Conservation (phyloP, 495 filamentous ascomycete genomes). For the Rhypophila decipiens region DNA sequence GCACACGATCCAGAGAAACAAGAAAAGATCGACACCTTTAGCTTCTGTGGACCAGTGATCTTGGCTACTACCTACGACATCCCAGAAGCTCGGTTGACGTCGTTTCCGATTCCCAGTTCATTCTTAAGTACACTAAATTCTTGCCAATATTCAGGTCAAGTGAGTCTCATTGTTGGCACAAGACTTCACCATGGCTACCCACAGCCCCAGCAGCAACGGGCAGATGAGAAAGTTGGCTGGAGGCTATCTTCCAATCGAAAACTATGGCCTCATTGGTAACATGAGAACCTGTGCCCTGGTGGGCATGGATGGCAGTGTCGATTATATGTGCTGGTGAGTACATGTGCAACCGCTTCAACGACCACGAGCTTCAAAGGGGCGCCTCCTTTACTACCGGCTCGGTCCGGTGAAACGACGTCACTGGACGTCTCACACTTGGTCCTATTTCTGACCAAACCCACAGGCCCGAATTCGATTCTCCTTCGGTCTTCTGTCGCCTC, state of each 20-base stretch:
- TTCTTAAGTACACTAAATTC: neutral
- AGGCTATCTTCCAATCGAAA: constrained; percentile 60
- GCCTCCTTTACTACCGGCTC: too few relatives aligned
- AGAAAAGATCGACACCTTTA: too few relatives aligned
- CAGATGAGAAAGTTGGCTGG: constrained; percentile 19
- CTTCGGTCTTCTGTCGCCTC: constrained; percentile 59
- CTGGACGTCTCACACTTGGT: neutral
- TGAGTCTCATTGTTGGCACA: too few relatives aligned
- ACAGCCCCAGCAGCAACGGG: constrained; percentile 15
- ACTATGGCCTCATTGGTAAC: constrained; percentile 72
- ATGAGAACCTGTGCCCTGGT: constrained; percentile 72
- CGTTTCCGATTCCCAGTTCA: too few relatives aligned
- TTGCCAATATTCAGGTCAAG: neutral
- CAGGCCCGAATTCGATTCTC: constrained; percentile 63
- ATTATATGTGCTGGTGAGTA: constrained; percentile 68
- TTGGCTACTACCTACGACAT: too few relatives aligned
- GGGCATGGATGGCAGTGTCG: constrained; percentile 62
- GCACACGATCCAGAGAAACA: too few relatives aligned
- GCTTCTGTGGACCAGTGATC: too few relatives aligned
- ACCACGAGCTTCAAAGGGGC: neutral
- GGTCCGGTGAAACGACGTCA: too few relatives aligned
- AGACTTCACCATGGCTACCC: constrained; percentile 14
- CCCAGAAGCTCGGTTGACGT: too few relatives aligned
- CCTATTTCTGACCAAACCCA: constrained; percentile 2
- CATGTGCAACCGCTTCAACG: neutral